phyloP scores from a whole-genome alignment of 1,139 yeast species.

The Nakaseomyces bracarensis region DNA sequence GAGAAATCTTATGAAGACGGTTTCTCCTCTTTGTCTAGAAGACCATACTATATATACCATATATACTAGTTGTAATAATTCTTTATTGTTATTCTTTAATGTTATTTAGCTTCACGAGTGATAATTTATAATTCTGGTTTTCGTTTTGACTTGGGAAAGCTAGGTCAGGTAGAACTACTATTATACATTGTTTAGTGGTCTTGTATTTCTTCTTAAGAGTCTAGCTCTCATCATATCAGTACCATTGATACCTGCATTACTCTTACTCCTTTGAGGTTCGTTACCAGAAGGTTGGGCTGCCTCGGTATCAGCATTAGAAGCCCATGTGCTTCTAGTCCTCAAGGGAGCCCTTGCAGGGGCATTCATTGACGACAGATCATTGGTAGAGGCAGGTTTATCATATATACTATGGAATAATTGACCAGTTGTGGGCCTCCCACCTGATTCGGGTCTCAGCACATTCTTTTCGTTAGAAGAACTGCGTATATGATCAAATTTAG shows the following conservation, averaged over 20 bases:
- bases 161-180: no score
- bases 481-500: slow-evolving; percentile 10
- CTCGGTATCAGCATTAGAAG: not conserved
- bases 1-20: slow-evolving; percentile 11
- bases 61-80: no score
- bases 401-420: slow-evolving; percentile 22
- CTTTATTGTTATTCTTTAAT: not conserved
- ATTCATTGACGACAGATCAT: slow-evolving; percentile 4
- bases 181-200: slow-evolving; percentile 5
- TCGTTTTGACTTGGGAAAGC: no score
- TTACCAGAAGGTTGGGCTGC: not conserved
- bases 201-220: slow-evolving; percentile 2
- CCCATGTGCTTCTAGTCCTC: slow-evolving; percentile 5
- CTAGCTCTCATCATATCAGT: slow-evolving; percentile 6
- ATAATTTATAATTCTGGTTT: no score
- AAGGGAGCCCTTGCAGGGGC: slow-evolving; percentile 2
- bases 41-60: not conserved
- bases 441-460: slow-evolving; percentile 10
- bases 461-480: slow-evolving; percentile 10
- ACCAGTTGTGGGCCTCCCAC: slow-evolving; percentile 13
- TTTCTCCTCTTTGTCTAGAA: not conserved
- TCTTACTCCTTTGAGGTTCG: slow-evolving; percentile 1
- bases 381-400: slow-evolving; percentile 8
- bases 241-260: not conserved
- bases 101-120: no score